Evolutionary conservation across 1,284 basidiomycete species (phyloP).

Genomic region (Heterobasidion occidentale): DNA sequence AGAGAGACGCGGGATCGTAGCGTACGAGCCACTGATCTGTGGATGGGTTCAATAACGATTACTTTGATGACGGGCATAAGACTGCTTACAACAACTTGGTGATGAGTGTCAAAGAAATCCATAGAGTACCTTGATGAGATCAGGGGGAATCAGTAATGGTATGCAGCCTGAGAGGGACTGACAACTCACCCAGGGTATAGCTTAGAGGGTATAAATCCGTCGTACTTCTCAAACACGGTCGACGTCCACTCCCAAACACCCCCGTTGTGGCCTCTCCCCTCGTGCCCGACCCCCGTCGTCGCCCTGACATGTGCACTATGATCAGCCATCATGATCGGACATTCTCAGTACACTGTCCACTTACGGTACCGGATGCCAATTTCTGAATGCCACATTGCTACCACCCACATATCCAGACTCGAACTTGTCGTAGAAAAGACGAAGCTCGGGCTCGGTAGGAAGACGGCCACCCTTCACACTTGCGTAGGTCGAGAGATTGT

Average conservation of each 20-base stretch:
- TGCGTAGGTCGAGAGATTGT: slow-evolving; percentile 76
- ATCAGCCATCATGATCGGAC: too few relatives aligned
- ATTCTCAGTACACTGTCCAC: not conserved
- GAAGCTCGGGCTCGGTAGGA: slow-evolving; percentile 86
- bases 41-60: not conserved
- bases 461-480: slow-evolving; percentile 82
- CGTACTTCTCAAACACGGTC: slow-evolving; percentile 62
- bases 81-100: slow-evolving; percentile 73
- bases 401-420: slow-evolving; percentile 64
- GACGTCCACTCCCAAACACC: slow-evolving; percentile 99
- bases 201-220: slow-evolving; percentile 69
- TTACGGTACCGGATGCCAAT: slow-evolving; percentile 89
- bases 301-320: slow-evolving; percentile 31
- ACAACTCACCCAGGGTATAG: slow-evolving; percentile 75
- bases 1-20: slow-evolving; percentile 76
- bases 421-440: slow-evolving; percentile 69
- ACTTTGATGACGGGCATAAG: not conserved
- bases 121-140: slow-evolving; percentile 55
- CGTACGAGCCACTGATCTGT: slow-evolving; percentile 88
- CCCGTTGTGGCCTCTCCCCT: slow-evolving; percentile 71
- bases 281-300: slow-evolving; percentile 45
- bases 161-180: not conserved
- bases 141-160: slow-evolving; percentile 6
- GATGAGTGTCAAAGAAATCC: slow-evolving; percentile 86
- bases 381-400: slow-evolving; percentile 80